Evolutionary conservation across 352 stramenopile genomes (phyloP).

Genomic region (Thraustochytrium striatum): DNA sequence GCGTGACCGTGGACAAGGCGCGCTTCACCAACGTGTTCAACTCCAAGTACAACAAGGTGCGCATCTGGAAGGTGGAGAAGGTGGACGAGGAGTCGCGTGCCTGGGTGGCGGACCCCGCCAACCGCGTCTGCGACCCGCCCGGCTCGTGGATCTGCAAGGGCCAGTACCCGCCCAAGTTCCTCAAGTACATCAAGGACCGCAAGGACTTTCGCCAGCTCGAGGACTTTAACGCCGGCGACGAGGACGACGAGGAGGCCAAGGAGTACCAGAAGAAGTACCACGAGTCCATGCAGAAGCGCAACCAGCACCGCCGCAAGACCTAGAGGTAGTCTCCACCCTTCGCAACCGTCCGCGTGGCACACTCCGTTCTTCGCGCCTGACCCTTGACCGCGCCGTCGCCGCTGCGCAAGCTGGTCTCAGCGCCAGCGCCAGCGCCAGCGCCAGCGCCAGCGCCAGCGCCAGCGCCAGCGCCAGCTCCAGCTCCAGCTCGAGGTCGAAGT

Average conservation of each 20-base stretch:
- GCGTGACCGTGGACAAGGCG: constrained; percentile 29
- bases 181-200: constrained; percentile 63
- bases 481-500: too few species aligned
- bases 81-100: constrained; percentile 68
- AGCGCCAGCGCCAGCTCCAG: too few species aligned
- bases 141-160: constrained; percentile 68
- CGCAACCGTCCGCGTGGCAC: too few species aligned
- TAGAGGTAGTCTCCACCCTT: too few species aligned
- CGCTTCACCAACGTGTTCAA: constrained; percentile 85
- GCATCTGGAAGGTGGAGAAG: constrained; percentile 87
- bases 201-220: constrained; percentile 71
- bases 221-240: constrained; percentile 66
- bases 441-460: too few species aligned
- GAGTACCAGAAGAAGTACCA: constrained; percentile 72
- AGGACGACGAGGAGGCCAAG: constrained; percentile 53
- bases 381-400: too few species aligned
- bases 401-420: too few species aligned
- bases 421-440: too few species aligned
- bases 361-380: too few species aligned
- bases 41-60: constrained; percentile 89
- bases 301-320: background rate
- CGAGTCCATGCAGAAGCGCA: constrained; percentile 49
- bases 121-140: constrained; percentile 64
- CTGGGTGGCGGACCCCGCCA: constrained; percentile 59
- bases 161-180: constrained; percentile 66